These are phyloP conservation scores for Fusarium newnesense DNA, from an alignment of 2,329 filamentous ascomycete genomes.

Conservation along the genomic window DNA sequence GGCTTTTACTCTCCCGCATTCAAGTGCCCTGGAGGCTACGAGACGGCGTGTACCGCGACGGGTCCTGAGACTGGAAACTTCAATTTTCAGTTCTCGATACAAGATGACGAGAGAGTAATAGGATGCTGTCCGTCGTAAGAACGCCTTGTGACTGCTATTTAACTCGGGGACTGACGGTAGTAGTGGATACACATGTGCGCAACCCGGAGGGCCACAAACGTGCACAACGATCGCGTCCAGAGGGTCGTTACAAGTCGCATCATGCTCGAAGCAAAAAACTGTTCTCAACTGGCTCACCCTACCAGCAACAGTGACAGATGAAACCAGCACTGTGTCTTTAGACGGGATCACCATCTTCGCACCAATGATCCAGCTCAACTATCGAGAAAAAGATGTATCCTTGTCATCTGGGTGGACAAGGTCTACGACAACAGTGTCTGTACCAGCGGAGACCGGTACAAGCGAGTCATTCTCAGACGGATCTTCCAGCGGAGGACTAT, in stretches of 20 bases:
- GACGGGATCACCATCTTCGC: not conserved
- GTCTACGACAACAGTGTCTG: not conserved
- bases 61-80: not conserved
- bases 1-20: not conserved
- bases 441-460: not conserved
- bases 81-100: constrained; percentile 5
- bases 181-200: not conserved
- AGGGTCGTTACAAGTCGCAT: not conserved
- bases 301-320: not conserved
- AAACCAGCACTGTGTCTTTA: not conserved
- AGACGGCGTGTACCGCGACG: not conserved
- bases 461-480: accelerated
- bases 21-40: not conserved
- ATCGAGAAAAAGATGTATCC: not conserved
- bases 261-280: not conserved
- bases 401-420: not conserved
- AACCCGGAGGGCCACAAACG: not conserved
- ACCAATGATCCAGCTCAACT: constrained; percentile 10
- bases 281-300: not conserved
- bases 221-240: not conserved
- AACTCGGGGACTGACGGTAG: accelerated
- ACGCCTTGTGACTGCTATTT: accelerated
- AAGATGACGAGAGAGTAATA: not conserved
- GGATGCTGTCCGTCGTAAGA: constrained; percentile 10
- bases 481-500: not conserved